Base-by-base conservation (phyloP, 1,284 basidiomycete species). In the Papiliotrema nemorosa region DNA sequence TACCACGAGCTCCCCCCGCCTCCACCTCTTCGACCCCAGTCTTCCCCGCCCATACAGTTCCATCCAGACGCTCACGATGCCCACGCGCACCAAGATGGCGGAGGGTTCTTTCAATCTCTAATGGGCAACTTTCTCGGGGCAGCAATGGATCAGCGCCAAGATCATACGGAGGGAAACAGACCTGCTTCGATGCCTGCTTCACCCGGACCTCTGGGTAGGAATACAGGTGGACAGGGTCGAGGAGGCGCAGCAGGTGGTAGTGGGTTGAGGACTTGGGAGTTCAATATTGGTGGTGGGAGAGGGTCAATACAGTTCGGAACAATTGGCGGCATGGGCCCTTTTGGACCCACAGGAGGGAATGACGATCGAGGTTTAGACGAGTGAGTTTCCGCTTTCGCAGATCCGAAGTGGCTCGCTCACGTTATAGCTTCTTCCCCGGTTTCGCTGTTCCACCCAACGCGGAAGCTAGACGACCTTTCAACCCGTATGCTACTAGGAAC, bases 1-100 rank as follows among this genome's bases (percentile, higher is more conserved):
- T 57, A 51, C 36, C 58, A 63, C 49, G 70, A 72, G 24, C 64
- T 70, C 2, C 67, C 70, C 16, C 64, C 57, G 5, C 58, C 63
- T n/a, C 65, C 68, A 5, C 66, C 63, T 10, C 52, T 57, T 20
- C 57, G 66, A 2, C 67, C 67, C 2, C 38, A 40, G 13, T 27
- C 22, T 13, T 53, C 48, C 6, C 45, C 53, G 25, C 29, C 2
- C 24, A 37, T 37, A 3, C 39, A 25, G 37, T 18, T 13, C 12
- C 20, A 45, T 10, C 29, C 47, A 14, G 29, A 31, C 29, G 29
- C 29, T 14, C 29, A 31, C 14, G 29, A 31, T 22, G 21, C 36
- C 14, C n/a, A 40, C 25, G 33, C 22, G 21, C n/a, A 50, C 33
- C 18, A 22, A 16, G 21, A 26, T 29, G 22, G 16, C 5, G 45